Percentiles rank a stretch among this genome's conserved stretches.
Conservation (phyloP, 192 early-diverging fungal genomes). For the Glomus cerebriforme region DNA sequence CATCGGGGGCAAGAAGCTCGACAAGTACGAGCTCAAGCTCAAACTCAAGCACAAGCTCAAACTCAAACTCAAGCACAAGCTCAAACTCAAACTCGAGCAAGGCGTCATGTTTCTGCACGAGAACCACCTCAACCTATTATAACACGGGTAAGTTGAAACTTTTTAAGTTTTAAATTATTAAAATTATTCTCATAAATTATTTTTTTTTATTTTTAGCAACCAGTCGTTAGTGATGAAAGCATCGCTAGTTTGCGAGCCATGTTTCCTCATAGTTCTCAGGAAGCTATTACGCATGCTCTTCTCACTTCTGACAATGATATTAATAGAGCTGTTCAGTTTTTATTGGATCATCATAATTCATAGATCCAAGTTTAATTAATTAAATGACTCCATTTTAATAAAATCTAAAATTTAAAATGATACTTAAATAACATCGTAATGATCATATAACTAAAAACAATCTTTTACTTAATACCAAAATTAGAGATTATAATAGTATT, state of each 20-base stretch:
- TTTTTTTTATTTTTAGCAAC: neutral
- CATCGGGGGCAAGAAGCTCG: slow-evolving; percentile 38
- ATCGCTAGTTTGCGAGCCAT: slow-evolving; percentile 53
- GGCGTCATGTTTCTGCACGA: neutral
- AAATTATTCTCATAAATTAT: neutral
- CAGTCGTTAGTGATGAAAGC: slow-evolving; percentile 41
- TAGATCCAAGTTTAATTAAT: neutral
- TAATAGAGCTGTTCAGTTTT: slow-evolving; percentile 55
- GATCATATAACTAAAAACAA: too few relatives aligned
- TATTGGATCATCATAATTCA: slow-evolving; percentile 41
- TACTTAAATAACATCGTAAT: too few relatives aligned
- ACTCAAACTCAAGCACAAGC: slow-evolving; percentile 46
- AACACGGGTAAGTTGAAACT: neutral
- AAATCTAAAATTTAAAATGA: too few relatives aligned
- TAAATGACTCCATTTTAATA: too few relatives aligned
- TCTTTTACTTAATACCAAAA: too few relatives aligned
- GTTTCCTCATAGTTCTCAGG: slow-evolving; percentile 56
- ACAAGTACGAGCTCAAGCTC: slow-evolving; percentile 40
- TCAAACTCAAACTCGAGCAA: slow-evolving; percentile 32
- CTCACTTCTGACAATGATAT: slow-evolving; percentile 59
- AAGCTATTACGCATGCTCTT: slow-evolving; percentile 51
- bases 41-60: slow-evolving; percentile 31
- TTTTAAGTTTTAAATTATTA: neutral
- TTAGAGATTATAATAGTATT: too few relatives aligned
- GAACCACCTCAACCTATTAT: neutral